phyloP scores from a whole-genome alignment of 1,139 yeast species.

The Magnusiomyces ingens region DNA sequence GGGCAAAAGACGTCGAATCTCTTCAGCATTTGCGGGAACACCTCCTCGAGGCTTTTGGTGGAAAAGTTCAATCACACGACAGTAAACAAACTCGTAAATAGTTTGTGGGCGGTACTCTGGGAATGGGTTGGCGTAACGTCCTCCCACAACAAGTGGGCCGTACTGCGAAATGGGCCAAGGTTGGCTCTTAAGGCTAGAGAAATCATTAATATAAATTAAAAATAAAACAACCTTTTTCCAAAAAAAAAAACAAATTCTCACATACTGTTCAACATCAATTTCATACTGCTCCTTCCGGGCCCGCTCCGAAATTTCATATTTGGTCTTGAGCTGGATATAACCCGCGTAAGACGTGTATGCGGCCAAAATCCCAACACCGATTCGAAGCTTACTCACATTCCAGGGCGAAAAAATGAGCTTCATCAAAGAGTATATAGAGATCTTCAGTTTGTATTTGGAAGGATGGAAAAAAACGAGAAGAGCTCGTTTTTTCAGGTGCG shows the following conservation, averaged over 20 bases:
- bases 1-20: slow-evolving; percentile 43
- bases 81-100: slow-evolving; percentile 70
- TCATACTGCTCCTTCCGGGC: slow-evolving; percentile 28
- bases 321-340: slow-evolving; percentile 52
- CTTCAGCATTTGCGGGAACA: slow-evolving; percentile 48
- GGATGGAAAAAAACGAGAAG: background rate
- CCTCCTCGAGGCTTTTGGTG: slow-evolving; percentile 64
- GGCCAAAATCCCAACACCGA: slow-evolving; percentile 49
- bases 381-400: slow-evolving; percentile 28
- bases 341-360: slow-evolving; percentile 66
- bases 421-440: slow-evolving; percentile 8
- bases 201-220: slow-evolving; percentile 10
- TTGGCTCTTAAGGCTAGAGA: slow-evolving; percentile 28
- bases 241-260: background rate
- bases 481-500: background rate
- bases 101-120: slow-evolving; percentile 89
- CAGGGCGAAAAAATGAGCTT: slow-evolving; percentile 10
- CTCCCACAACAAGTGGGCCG: slow-evolving; percentile 52
- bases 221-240: background rate
- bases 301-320: slow-evolving; percentile 49
- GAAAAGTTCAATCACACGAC: slow-evolving; percentile 63
- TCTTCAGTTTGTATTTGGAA: slow-evolving; percentile 3
- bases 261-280: slow-evolving; percentile 14
- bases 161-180: slow-evolving; percentile 34
- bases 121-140: slow-evolving; percentile 86